These are phyloP conservation scores for Lycium barbarum DNA, from an alignment of 257 asterid genomes.

Conservation along the genomic window DNA sequence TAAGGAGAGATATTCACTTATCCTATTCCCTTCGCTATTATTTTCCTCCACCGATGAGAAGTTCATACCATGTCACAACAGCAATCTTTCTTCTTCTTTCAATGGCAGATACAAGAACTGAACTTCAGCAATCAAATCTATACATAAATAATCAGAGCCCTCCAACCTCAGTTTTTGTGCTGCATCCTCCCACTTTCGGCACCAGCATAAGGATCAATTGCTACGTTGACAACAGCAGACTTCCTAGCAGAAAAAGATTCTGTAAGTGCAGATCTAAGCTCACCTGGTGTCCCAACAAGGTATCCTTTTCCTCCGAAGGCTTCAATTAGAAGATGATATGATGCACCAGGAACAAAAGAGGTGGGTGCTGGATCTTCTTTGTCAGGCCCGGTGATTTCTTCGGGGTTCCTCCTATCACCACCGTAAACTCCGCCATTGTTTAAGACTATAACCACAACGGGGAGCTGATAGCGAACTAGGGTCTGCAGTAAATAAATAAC, in stretches of 20 bases:
- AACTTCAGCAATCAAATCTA: conserved; percentile 18
- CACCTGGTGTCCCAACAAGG: conserved; percentile 79
- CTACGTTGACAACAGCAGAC: conserved; percentile 82
- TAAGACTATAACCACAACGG: conserved; percentile 91
- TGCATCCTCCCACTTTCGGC: conserved; percentile 91
- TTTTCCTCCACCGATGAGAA: conserved; percentile 1
- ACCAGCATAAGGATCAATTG: conserved; percentile 89
- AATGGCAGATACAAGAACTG: not conserved
- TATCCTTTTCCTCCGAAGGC: conserved; percentile 95
- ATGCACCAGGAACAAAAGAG: conserved; percentile 87
- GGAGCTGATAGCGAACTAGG: conserved; percentile 80
- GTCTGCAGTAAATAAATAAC: conserved; percentile 52
- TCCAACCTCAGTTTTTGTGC: conserved; percentile 78
- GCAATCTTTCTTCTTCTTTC: not conserved
- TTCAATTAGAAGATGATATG: conserved; percentile 73
- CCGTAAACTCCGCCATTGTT: conserved; percentile 94
- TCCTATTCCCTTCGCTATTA: not conserved
- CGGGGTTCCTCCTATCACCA: conserved; percentile 84
- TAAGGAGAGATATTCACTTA: not conserved
- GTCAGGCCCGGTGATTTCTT: conserved; percentile 83
- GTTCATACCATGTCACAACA: not conserved
- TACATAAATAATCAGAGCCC: not conserved
- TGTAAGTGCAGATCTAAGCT: conserved; percentile 73
- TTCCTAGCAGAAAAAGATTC: conserved; percentile 73
- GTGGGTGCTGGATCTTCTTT: conserved; percentile 95